Percentiles rank a stretch among this genome's conserved stretches.
These are phyloP conservation scores for Stramenopiles sp. DNA, from an alignment of 352 stramenopile genomes.

Conservation along the genomic window DNA sequence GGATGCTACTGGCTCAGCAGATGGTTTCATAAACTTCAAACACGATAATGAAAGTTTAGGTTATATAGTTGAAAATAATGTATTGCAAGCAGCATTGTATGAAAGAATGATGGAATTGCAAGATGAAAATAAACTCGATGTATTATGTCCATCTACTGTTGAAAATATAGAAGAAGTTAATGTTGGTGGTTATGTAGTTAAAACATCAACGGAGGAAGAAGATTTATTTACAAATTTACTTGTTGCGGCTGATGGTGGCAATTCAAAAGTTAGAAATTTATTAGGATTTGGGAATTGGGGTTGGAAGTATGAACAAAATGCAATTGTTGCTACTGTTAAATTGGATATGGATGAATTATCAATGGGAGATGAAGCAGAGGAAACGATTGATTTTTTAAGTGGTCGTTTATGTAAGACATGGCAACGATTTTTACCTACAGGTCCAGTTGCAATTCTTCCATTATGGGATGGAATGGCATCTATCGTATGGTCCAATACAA, in stretches of 20 bases:
- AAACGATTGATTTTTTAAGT: constrained; percentile 13
- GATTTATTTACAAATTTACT: constrained; percentile 47
- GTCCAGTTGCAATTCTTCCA: constrained; percentile 57
- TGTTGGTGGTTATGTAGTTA: not conserved
- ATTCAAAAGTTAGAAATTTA: constrained; percentile 53
- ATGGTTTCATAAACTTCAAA: constrained; percentile 63
- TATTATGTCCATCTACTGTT: constrained; percentile 17
- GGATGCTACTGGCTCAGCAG: constrained; percentile 45
- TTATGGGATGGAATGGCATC: constrained; percentile 56
- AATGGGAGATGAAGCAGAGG: not conserved
- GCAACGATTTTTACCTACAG: constrained; percentile 66
- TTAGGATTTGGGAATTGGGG: constrained; percentile 59
- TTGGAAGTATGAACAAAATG: constrained; percentile 72
- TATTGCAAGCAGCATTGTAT: constrained; percentile 54
- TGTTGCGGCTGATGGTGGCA: constrained; percentile 57
- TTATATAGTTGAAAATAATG: constrained; percentile 57
- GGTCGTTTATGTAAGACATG: constrained; percentile 51
- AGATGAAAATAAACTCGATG: constrained; percentile 14
- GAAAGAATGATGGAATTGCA: constrained; percentile 51
- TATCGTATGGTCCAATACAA: constrained; percentile 63
- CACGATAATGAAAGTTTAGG: constrained; percentile 37
- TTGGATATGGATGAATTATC: constrained; percentile 21
- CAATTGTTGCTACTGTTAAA: constrained; percentile 66
- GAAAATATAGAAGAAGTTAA: not conserved
- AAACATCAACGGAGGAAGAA: constrained; percentile 26